Evolutionary conservation across 352 stramenopile species (phyloP).

Genomic region (Sclerospora graminicola): DNA sequence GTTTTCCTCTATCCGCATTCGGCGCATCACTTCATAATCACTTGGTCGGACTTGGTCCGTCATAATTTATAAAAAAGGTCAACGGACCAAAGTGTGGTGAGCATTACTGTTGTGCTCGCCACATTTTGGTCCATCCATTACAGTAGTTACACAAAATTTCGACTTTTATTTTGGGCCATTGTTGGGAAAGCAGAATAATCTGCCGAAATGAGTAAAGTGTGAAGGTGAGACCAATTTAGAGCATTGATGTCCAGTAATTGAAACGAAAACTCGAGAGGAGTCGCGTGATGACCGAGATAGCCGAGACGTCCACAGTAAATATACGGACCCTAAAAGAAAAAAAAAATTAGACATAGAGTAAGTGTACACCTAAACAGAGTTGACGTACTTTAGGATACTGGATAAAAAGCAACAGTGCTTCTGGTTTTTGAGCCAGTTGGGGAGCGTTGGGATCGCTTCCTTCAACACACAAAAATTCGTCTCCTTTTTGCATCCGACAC

Average conservation of each 20-base stretch:
- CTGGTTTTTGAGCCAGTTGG: neutral
- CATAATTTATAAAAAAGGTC: neutral
- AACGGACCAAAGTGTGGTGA: too few species aligned
- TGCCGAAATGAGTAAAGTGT: slow-evolving; percentile 1
- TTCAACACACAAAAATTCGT: slow-evolving; percentile 8
- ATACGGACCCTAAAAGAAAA: slow-evolving; percentile 27
- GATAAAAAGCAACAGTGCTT: slow-evolving; percentile 15
- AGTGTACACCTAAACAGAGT: neutral
- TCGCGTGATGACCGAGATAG: slow-evolving; percentile 28
- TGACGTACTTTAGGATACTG: slow-evolving; percentile 17
- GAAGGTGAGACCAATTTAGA: slow-evolving; percentile 19
- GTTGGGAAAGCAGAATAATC: neutral
- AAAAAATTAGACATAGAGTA: neutral
- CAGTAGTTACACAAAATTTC: too few species aligned
- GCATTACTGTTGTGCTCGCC: too few species aligned
- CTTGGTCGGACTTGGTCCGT: neutral
- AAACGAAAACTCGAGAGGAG: slow-evolving; percentile 49
- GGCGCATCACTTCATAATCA: slow-evolving; percentile 14
- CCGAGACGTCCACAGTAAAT: slow-evolving; percentile 63
- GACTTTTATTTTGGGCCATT: too few species aligned
- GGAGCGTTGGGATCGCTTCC: slow-evolving; percentile 7
- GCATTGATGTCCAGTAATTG: slow-evolving; percentile 42
- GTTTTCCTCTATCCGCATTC: slow-evolving; percentile 18
- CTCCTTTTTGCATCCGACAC: slow-evolving; percentile 9
- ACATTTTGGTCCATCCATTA: neutral